Conservation (phyloP, 495 filamentous ascomycete genomes). For the Corynascus novoguineensis region DNA sequence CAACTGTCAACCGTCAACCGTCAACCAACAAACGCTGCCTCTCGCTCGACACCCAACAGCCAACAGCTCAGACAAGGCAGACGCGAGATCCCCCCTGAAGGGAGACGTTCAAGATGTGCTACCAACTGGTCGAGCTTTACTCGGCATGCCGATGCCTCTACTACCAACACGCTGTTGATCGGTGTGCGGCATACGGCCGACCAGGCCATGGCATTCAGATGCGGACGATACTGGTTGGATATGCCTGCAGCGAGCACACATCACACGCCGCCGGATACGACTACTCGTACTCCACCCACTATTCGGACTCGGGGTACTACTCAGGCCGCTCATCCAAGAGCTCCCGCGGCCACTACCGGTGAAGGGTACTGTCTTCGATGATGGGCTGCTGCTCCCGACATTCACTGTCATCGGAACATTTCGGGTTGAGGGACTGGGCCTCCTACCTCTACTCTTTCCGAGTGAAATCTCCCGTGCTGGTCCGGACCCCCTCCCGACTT, state of each 20-base stretch:
- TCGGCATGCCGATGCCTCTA: constrained; percentile 81
- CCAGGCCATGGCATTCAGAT: constrained; percentile 65
- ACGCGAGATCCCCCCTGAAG: not conserved
- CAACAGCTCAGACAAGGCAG: constrained; percentile 1
- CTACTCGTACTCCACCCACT: constrained; percentile 25
- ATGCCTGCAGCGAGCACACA: constrained; percentile 56
- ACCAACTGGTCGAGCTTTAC: constrained; percentile 70
- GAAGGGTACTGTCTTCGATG: constrained; percentile 51
- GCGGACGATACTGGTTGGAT: constrained; percentile 75
- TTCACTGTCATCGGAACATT: constrained; percentile 40
- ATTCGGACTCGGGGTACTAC: constrained; percentile 51
- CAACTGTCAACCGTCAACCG: not conserved
- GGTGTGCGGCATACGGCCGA: constrained; percentile 65
- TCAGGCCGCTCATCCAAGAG: constrained; percentile 40
- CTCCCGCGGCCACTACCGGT: constrained; percentile 40
- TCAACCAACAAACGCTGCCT: not conserved
- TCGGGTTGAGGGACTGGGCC: constrained; percentile 44
- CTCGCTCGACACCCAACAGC: not conserved
- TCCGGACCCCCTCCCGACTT: constrained; percentile 43
- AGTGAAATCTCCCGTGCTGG: constrained; percentile 36
- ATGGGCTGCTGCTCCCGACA: constrained; percentile 44
- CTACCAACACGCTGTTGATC: constrained; percentile 75
- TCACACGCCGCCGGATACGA: constrained; percentile 18
- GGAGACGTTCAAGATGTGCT: constrained; percentile 55
- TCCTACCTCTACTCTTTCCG: constrained; percentile 48